A percentile compares a stretch with the other conserved stretches of the same genome.
phyloP scores from a whole-genome alignment of 805 yeast genomes.

The Candida silvicultrix region DNA sequence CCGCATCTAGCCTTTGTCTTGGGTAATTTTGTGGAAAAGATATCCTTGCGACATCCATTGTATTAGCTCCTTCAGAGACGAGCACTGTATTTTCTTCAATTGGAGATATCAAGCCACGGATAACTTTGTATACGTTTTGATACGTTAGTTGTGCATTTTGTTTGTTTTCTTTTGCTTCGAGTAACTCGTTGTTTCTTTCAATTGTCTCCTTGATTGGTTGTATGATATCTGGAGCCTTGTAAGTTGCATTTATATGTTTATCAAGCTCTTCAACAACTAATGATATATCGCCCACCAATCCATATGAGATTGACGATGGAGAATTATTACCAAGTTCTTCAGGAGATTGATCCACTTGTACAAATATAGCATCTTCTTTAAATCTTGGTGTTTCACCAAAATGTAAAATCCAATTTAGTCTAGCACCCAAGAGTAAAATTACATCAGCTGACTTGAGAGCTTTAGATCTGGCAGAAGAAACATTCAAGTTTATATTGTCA shows the following conservation, averaged over 20 bases:
- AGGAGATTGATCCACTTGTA: constrained; percentile 50
- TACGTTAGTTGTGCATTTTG: constrained; percentile 31
- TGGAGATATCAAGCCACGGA: constrained; percentile 33
- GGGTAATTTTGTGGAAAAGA: constrained; percentile 51
- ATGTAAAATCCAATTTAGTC: constrained; percentile 71
- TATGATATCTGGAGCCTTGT: constrained; percentile 28
- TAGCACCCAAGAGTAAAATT: constrained; percentile 54
- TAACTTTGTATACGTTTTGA: constrained; percentile 44
- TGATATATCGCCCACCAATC: constrained; percentile 51
- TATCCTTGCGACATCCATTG: constrained; percentile 66
- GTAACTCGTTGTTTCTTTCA: constrained; percentile 23
- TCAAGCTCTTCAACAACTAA: constrained; percentile 33
- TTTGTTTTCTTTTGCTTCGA: constrained; percentile 28
- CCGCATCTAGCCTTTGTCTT: constrained; percentile 57
- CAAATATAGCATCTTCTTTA: constrained; percentile 35
- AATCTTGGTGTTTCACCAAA: constrained; percentile 56
- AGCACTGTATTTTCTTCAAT: constrained; percentile 30
- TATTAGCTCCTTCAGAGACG: constrained; percentile 70
- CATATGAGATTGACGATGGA: constrained; percentile 26
- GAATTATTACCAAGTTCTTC: constrained; percentile 48
- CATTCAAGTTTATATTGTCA: constrained; percentile 41
- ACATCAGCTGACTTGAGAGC: constrained; percentile 54
- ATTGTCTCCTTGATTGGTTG: constrained; percentile 22
- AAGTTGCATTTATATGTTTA: constrained; percentile 14
- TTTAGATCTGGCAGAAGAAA: constrained; percentile 59